Percentiles rank a stretch among this genome's conserved stretches.
phyloP scores from a whole-genome alignment of 805 yeast genomes.

The Metschnikowia kunwiensis region DNA sequence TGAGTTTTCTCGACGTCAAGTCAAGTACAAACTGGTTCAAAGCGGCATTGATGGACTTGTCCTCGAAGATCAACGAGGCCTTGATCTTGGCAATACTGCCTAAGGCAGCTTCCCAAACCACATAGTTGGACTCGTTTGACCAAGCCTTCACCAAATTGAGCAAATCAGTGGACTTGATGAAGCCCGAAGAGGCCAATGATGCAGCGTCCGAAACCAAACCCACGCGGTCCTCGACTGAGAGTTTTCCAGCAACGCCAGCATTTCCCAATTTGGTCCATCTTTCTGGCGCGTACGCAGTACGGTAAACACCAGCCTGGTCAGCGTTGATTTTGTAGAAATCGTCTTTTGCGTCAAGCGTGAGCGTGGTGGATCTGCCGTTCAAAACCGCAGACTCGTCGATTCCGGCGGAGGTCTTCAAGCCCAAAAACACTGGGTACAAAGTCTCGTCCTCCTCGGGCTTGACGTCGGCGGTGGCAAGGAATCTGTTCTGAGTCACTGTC shows the following conservation, averaged over 20 bases:
- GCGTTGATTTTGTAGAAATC: slow-evolving; percentile 69
- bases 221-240: slow-evolving; percentile 73
- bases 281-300: slow-evolving; percentile 66
- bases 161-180: slow-evolving; percentile 58
- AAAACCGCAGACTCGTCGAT: slow-evolving; percentile 59
- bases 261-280: slow-evolving; percentile 69
- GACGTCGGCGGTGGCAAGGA: slow-evolving; percentile 73
- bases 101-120: slow-evolving; percentile 65
- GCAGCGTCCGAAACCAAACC: slow-evolving; percentile 81
- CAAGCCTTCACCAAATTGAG: slow-evolving; percentile 58
- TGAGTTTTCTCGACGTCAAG: slow-evolving; percentile 53
- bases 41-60: slow-evolving; percentile 43
- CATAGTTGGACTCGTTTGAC: slow-evolving; percentile 57
- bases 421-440: slow-evolving; percentile 67
- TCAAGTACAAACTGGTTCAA: slow-evolving; percentile 52
- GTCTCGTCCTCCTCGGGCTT: slow-evolving; percentile 69
- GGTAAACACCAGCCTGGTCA: slow-evolving; percentile 71
- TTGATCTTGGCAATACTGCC: slow-evolving; percentile 47
- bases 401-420: slow-evolving; percentile 57
- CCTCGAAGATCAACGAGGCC: slow-evolving; percentile 55
- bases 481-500: slow-evolving; percentile 67
- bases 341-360: slow-evolving; percentile 38
- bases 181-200: slow-evolving; percentile 68
- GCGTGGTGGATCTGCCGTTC: slow-evolving; percentile 38
- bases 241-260: slow-evolving; percentile 53